phyloP scores from a whole-genome alignment of 2,329 filamentous ascomycete genomes.

The Penicillium expansum region DNA sequence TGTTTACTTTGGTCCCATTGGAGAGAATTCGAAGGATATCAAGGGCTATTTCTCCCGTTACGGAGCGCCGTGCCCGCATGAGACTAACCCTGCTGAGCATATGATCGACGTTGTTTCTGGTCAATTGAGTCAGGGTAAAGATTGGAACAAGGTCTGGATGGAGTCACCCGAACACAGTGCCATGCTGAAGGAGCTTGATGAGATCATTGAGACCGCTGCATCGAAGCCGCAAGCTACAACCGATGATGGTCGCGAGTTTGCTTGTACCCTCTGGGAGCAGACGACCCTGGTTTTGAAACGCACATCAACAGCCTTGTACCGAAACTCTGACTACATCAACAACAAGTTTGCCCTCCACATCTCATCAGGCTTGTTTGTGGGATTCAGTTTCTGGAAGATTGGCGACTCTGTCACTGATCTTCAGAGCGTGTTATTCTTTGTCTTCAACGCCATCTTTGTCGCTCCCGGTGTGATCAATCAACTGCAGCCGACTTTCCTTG shows the following conservation, averaged over 20 bases:
- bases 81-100: conserved; percentile 61
- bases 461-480: conserved; percentile 44
- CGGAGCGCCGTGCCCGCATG: conserved; percentile 61
- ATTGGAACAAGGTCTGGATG: conserved; percentile 72
- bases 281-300: conserved; percentile 64
- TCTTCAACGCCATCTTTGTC: conserved; percentile 61
- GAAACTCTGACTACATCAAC: conserved; percentile 65
- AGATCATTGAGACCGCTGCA: conserved; percentile 53
- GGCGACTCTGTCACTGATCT: conserved; percentile 63
- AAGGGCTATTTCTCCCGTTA: conserved; percentile 65
- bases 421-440: conserved; percentile 70
- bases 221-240: conserved; percentile 45
- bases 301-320: conserved; percentile 63
- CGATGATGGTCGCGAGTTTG: conserved; percentile 57
- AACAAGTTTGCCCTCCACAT: conserved; percentile 61
- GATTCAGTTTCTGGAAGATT: conserved; percentile 65
- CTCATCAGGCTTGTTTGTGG: conserved; percentile 49
- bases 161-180: conserved; percentile 59
- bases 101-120: conserved; percentile 53
- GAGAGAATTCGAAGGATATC: conserved; percentile 61
- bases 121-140: conserved; percentile 49
- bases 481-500: conserved; percentile 67
- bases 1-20: conserved; percentile 68
- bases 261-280: conserved; percentile 62
- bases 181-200: conserved; percentile 62